phyloP scores from a whole-genome alignment of 1,139 yeast species.

The Arxiozyma slooffiae region DNA sequence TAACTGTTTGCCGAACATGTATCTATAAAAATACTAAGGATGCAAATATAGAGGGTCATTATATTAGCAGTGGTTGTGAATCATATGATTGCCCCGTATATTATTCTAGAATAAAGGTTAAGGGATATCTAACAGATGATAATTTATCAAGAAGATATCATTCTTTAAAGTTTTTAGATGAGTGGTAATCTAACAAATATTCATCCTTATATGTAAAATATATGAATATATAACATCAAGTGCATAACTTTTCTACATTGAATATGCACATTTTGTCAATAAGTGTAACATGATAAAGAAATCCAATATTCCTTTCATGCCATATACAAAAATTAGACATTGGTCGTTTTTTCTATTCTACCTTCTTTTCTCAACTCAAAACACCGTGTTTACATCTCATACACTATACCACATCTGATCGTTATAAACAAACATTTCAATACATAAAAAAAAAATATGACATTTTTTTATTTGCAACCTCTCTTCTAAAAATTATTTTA shows the following conservation, averaged over 20 bases:
- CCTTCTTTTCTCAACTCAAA: neutral
- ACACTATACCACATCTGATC: neutral
- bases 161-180: constrained; percentile 10
- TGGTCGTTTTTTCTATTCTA: neutral
- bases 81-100: constrained; percentile 35
- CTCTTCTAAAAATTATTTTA: constrained; percentile 2
- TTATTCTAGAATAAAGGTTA: constrained; percentile 27
- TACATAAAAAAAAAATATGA: neutral
- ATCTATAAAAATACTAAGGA: constrained; percentile 20
- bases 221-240: neutral
- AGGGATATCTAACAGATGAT: constrained; percentile 6
- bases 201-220: neutral
- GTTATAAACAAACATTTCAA: neutral
- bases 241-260: no score
- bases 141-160: constrained; percentile 1
- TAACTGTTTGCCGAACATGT: constrained; percentile 29
- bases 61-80: constrained; percentile 25
- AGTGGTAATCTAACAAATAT: constrained; percentile 9
- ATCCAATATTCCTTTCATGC: no score
- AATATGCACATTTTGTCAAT: no score
- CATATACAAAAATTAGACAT: neutral
- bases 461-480: neutral
- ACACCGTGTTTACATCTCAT: neutral
- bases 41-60: constrained; percentile 15
- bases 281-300: no score